Base-by-base conservation (phyloP, 768 basidiomycete species). In the Hygrophorus russula region DNA sequence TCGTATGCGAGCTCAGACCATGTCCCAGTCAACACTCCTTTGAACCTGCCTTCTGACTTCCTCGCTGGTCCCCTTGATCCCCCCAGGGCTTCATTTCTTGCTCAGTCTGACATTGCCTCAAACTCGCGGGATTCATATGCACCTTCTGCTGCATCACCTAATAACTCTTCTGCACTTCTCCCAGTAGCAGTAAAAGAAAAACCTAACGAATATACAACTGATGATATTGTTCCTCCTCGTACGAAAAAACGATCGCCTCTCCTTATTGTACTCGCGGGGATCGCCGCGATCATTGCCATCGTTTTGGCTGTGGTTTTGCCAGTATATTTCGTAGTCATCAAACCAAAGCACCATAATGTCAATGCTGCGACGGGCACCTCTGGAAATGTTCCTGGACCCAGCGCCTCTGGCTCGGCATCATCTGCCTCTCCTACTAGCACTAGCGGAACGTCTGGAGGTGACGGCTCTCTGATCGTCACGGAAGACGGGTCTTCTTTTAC, bases 401-500 rank as follows among this genome's bases (percentile, higher is more conserved):
- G 31, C 6, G 36, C 24, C 11, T 38, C 43, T 29, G 34, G 35
- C 19, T 35, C 33, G 3, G 18, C 13, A 19, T n/a, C 36, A n/a
- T 3, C 29, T 8, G 7, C 39, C 3, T 13, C 11, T 5, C 29
- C 40, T 12, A n/a, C n/a, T n/a, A n/a, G n/a, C 7, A 17, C 41
- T 15, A 19, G 34, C 10, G 46, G 31, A 15, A 34, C 60, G n/a
- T 59, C 60, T 0, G 94, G 94, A 40, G 76, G 77, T n/a, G 78
- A 88, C 53, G 92, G 91, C 12, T 82, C 75, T 43, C 69, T 64
- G 7, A 66, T 94, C 47, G 84, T 78, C 1, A 73, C 73, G 53
- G 87, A 85, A 12, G 82, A 96, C 57, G 94, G 94, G 5, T 71
- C 78, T 9, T 87, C 78, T 1, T 86, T 93, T 59, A 79, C 67